Percentiles rank a stretch among this genome's conserved stretches.
These are phyloP conservation scores for Fusarium sp. DNA, from an alignment of 2,329 filamentous ascomycete species.

Conservation along the genomic window DNA sequence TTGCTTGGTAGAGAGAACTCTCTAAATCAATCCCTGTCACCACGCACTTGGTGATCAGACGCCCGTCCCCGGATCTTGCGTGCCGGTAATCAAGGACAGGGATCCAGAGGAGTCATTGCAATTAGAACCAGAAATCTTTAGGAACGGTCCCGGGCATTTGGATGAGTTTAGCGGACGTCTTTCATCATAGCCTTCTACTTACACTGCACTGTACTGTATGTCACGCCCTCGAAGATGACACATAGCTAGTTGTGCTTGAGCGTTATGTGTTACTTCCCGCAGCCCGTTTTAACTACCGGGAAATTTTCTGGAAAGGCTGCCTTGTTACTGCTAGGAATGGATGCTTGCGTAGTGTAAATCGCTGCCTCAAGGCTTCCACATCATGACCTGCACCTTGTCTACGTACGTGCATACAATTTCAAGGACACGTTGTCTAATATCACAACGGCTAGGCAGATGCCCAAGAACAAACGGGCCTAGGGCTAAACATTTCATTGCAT, in stretches of 20 bases:
- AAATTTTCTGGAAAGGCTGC: slow-evolving; percentile 21
- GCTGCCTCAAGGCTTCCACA: slow-evolving; percentile 41
- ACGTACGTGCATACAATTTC: slow-evolving; percentile 12
- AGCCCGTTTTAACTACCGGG: slow-evolving; percentile 9
- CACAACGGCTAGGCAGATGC: neutral
- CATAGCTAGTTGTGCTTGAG: slow-evolving; percentile 26
- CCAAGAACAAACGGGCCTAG: neutral
- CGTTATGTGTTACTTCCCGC: slow-evolving; percentile 22
- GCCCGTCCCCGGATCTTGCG: slow-evolving; percentile 33
- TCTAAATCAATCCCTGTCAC: slow-evolving; percentile 21
- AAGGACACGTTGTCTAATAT: slow-evolving; percentile 25
- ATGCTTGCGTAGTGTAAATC: slow-evolving; percentile 18
- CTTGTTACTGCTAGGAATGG: slow-evolving; percentile 2
- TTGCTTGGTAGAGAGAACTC: slow-evolving; percentile 10
- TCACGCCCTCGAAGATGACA: neutral
- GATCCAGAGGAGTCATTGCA: slow-evolving; percentile 29
- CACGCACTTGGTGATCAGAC: slow-evolving; percentile 10
- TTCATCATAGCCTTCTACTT: neutral
- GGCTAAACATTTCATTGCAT: neutral
- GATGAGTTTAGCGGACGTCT: slow-evolving; percentile 6
- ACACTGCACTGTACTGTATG: neutral
- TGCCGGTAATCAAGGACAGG: slow-evolving; percentile 37
- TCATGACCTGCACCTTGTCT: slow-evolving; percentile 7
- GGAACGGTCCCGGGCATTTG: slow-evolving; percentile 10
- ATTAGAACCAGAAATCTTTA: slow-evolving; percentile 8